A percentile compares a stretch with the other conserved stretches of the same genome.
Conservation (phyloP, 176 grass and related monocot genomes). For the Carex kokanica region DNA sequence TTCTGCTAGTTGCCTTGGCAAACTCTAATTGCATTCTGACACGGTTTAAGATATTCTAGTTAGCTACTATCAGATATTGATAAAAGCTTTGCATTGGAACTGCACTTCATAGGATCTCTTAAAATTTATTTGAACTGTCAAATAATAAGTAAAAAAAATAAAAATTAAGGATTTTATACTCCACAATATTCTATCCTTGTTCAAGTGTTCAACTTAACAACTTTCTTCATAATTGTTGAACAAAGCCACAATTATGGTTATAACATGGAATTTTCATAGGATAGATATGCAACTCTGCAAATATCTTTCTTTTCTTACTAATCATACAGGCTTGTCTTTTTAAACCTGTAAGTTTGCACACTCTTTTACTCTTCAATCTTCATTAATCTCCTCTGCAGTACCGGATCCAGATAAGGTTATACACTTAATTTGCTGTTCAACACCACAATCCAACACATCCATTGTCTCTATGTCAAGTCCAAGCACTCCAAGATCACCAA, state of each 20-base stretch:
- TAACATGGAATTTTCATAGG: background rate
- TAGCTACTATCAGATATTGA: background rate
- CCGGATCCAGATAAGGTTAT: background rate
- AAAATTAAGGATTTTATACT: background rate
- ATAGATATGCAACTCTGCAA: background rate
- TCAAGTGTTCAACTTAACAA: background rate
- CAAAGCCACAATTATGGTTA: background rate
- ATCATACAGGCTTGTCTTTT: background rate
- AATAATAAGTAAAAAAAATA: too few relatives aligned
- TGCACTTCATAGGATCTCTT: background rate
- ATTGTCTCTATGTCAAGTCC: background rate
- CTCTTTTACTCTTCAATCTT: background rate
- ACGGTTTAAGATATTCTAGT: too few relatives aligned
- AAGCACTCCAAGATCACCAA: background rate
- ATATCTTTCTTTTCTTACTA: background rate
- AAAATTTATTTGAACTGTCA: background rate
- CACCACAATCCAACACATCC: background rate
- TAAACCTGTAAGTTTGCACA: background rate
- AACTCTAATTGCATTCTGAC: too few relatives aligned
- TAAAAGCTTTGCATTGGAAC: background rate
- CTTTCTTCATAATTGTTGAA: background rate
- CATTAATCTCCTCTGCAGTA: background rate
- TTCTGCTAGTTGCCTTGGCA: too few relatives aligned
- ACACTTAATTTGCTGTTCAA: background rate
- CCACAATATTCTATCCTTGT: background rate